phyloP scores from a whole-genome alignment of 345 rosid genomes.

The Draba incana region DNA sequence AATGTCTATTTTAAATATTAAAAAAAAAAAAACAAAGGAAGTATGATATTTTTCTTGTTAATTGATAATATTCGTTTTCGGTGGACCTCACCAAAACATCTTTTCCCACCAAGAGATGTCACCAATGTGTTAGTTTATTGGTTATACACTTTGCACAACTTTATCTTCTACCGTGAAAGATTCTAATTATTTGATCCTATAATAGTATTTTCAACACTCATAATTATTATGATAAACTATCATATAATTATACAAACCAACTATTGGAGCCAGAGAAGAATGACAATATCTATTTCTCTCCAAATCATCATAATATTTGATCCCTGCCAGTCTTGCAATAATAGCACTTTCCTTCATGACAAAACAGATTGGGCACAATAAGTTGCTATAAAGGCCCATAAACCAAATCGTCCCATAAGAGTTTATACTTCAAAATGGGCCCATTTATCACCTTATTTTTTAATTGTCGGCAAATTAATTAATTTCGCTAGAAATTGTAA shows the following conservation, averaged over 20 bases:
- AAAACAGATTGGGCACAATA: not conserved
- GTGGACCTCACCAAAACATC: slow-evolving; percentile 31
- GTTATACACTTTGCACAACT: slow-evolving; percentile 22
- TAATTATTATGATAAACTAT: slow-evolving; percentile 3
- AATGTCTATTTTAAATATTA: no score
- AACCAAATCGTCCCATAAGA: not conserved
- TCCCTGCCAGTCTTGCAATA: not conserved
- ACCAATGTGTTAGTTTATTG: slow-evolving; percentile 34
- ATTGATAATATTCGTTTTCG: not conserved
- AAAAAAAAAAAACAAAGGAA: no score
- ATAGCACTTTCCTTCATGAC: no score
- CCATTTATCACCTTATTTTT: not conserved
- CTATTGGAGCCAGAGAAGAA: slow-evolving; percentile 27
- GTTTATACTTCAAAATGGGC: not conserved
- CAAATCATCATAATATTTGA: slow-evolving; percentile 7
- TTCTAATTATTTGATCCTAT: not conserved
- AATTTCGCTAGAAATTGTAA: not conserved
- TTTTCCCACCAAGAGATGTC: slow-evolving; percentile 33
- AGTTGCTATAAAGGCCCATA: not conserved
- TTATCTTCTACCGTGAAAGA: slow-evolving; percentile 14
- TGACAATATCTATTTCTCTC: slow-evolving; percentile 21
- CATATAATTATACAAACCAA: slow-evolving; percentile 1
- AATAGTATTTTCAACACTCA: not conserved
- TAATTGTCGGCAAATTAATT: not conserved
- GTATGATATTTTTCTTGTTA: not conserved